Evolutionary conservation across 768 basidiomycete species (phyloP).

Genomic region (Auriscalpium microsporum): DNA sequence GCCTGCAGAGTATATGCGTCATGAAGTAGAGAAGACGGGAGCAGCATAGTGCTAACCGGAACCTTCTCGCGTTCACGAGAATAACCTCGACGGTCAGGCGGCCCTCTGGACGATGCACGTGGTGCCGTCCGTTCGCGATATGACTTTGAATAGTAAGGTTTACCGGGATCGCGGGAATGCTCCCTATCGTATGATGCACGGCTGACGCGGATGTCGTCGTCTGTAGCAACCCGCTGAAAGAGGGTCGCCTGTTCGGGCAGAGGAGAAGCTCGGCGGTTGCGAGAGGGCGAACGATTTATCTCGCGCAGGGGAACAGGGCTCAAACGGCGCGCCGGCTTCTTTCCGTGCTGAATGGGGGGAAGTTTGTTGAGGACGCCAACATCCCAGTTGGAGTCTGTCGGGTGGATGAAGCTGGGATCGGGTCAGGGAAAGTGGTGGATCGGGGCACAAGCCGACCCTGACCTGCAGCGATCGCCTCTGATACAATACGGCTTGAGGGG

Average conservation of each 20-base stretch:
- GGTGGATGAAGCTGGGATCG: slow-evolving; percentile 1
- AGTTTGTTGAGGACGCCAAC: background rate
- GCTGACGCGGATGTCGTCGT: background rate
- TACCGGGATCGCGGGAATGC: background rate
- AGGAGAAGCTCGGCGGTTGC: background rate
- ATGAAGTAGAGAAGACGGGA: no score
- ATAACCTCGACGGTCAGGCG: no score
- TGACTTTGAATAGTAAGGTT: no score
- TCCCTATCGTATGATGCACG: background rate
- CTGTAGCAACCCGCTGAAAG: background rate
- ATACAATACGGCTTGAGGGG: background rate
- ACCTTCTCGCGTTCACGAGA: no score
- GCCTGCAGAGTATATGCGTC: no score
- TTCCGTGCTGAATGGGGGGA: background rate
- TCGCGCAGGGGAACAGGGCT: background rate
- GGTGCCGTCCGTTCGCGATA: no score
- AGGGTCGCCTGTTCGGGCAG: background rate
- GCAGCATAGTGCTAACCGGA: no score
- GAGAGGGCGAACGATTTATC: background rate
- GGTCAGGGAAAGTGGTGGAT: background rate
- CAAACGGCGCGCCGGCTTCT: background rate
- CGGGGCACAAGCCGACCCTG: background rate
- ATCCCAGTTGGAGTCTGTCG: background rate
- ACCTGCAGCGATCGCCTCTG: background rate
- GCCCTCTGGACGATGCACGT: no score